These are phyloP conservation scores for Acacia confusa DNA, from an alignment of 306 rosid species.

Conservation along the genomic window DNA sequence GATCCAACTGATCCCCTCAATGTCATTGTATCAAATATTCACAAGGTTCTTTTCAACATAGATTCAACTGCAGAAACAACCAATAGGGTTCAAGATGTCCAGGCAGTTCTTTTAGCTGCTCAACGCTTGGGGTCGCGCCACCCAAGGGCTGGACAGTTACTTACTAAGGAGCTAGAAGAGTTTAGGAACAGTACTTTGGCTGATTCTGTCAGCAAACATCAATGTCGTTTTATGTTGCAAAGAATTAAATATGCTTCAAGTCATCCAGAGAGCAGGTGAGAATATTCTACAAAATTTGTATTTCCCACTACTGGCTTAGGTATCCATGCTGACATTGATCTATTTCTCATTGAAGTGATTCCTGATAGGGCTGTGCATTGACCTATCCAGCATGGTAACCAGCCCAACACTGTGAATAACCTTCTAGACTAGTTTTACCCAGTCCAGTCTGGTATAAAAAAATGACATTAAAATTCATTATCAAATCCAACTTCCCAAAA, in stretches of 20 bases:
- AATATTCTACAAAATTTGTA: slow-evolving; percentile 27
- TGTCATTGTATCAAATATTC: slow-evolving; percentile 76
- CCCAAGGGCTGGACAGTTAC: slow-evolving; percentile 86
- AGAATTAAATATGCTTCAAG: slow-evolving; percentile 82
- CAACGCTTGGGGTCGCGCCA: slow-evolving; percentile 93
- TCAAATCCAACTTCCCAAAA: background rate
- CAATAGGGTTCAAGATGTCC: slow-evolving; percentile 94
- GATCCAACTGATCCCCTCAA: slow-evolving; percentile 97
- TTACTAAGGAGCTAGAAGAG: slow-evolving; percentile 93
- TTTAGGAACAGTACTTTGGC: slow-evolving; percentile 67
- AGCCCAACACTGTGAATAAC: background rate
- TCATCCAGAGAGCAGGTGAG: slow-evolving; percentile 76
- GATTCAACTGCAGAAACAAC: slow-evolving; percentile 83
- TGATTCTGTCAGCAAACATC: slow-evolving; percentile 99
- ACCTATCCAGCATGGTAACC: background rate
- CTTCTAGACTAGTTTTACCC: background rate
- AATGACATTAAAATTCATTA: no score
- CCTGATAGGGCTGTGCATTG: background rate
- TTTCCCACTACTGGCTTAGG: slow-evolving; percentile 7
- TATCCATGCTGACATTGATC: background rate
- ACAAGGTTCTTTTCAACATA: slow-evolving; percentile 77
- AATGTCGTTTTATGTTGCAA: slow-evolving; percentile 87
- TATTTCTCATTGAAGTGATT: background rate
- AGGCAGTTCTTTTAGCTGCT: slow-evolving; percentile 87
- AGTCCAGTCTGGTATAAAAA: background rate